Percentiles rank a stretch among this genome's conserved stretches.
Conservation (phyloP, 805 yeast genomes). For the Cyberlindnera sargentensis region DNA sequence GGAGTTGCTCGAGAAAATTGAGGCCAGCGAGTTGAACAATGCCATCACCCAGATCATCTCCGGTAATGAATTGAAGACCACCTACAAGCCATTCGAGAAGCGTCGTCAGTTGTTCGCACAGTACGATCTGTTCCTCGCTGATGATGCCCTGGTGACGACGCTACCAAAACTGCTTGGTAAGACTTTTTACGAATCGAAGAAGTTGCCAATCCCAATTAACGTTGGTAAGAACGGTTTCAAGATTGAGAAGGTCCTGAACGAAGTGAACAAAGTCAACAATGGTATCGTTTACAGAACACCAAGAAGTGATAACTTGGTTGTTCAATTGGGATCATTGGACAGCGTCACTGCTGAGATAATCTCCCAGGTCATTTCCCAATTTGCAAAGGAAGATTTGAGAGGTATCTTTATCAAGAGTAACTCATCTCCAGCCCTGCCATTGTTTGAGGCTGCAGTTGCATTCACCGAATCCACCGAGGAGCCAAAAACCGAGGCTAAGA, state of each 20-base stretch:
- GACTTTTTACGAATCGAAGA: conserved; percentile 56
- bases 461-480: conserved; percentile 27
- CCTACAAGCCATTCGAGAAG: conserved; percentile 83
- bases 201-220: conserved; percentile 63
- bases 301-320: conserved; percentile 58
- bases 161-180: conserved; percentile 83
- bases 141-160: conserved; percentile 71
- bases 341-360: conserved; percentile 41
- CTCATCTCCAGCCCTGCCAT: conserved; percentile 77
- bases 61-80: conserved; percentile 70
- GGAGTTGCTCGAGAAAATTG: conserved; percentile 22
- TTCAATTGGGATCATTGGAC: conserved; percentile 56
- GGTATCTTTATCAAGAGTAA: conserved; percentile 59
- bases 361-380: conserved; percentile 41
- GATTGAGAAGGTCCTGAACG: conserved; percentile 45
- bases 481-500: not conserved
- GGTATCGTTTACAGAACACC: conserved; percentile 63
- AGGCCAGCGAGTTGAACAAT: conserved; percentile 22
- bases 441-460: conserved; percentile 56
- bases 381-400: conserved; percentile 42
- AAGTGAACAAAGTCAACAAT: conserved; percentile 48
- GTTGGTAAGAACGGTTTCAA: conserved; percentile 35
- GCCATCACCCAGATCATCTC: conserved; percentile 49
- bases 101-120: conserved; percentile 65
- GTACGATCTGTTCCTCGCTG: conserved; percentile 76